Percentiles rank a stretch among this genome's conserved stretches.
Conservation (phyloP, 345 rosid species). For the Arabidopsis suecica region DNA sequence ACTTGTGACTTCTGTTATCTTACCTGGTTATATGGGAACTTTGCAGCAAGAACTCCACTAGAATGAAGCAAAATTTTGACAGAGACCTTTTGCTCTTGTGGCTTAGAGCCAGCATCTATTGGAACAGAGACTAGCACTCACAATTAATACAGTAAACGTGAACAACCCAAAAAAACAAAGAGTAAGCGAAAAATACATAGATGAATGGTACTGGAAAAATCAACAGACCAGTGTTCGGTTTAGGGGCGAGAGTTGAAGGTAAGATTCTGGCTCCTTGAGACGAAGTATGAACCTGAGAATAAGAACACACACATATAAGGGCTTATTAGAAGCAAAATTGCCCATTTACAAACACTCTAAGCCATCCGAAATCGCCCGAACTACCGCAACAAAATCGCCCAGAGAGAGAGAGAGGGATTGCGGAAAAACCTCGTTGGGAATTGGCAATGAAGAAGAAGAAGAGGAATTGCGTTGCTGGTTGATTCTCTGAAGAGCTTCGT, state of each 20-base stretch:
- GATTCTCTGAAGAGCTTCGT: conserved; percentile 67
- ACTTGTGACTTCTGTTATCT: conserved; percentile 10
- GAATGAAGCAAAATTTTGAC: conserved; percentile 74
- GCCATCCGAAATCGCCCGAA: conserved; percentile 6
- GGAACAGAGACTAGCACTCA: conserved; percentile 20
- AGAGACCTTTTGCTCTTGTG: conserved; percentile 51
- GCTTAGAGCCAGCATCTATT: conserved; percentile 52
- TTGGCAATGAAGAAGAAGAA: conserved; percentile 36
- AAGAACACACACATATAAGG: conserved; percentile 26
- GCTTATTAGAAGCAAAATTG: neutral
- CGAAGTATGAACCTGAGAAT: conserved; percentile 50
- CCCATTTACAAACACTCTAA: conserved; percentile 13
- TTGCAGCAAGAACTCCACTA: conserved; percentile 77
- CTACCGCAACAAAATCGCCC: neutral
- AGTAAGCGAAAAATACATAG: no score
- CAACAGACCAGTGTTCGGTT: conserved; percentile 55
- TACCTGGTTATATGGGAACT: conserved; percentile 72
- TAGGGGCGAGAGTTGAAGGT: conserved; percentile 45
- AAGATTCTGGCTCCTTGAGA: conserved; percentile 40
- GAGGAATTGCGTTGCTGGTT: conserved; percentile 52
- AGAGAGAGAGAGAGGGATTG: neutral
- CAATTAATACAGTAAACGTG: conserved; percentile 11
- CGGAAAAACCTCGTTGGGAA: conserved; percentile 33
- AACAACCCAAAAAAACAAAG: neutral
- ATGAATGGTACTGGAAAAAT: neutral